Evolutionary conservation across 768 basidiomycete genomes (phyloP).

Genomic region (Pleurotus citrinopileatus): DNA sequence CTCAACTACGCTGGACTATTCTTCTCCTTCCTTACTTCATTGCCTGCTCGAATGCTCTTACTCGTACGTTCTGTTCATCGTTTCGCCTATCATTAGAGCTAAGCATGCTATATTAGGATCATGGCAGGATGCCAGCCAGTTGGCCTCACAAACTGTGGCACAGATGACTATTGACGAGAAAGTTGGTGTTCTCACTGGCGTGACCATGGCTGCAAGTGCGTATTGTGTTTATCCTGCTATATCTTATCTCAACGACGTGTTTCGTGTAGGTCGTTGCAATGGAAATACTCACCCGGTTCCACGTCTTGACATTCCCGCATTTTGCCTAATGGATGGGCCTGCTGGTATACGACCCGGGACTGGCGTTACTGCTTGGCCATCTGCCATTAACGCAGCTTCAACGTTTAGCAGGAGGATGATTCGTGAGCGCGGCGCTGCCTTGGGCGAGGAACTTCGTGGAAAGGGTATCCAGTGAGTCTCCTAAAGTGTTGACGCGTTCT

Average conservation of each 20-base stretch:
- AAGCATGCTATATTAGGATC: not conserved
- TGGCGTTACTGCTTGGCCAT: constrained; percentile 5
- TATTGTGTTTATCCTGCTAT: not conserved
- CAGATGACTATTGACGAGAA: constrained; percentile 9
- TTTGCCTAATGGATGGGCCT: constrained; percentile 8
- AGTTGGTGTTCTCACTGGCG: constrained; percentile 3
- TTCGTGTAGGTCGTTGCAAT: constrained; percentile 4
- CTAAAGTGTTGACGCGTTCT: not conserved
- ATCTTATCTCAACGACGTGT: not conserved
- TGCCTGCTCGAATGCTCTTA: not conserved
- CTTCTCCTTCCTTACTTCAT: constrained; percentile 7
- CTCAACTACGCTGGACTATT: constrained; percentile 4
- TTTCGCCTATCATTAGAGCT: not conserved
- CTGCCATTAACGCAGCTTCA: constrained; percentile 44
- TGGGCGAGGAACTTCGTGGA: constrained; percentile 64
- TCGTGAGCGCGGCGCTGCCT: constrained; percentile 55
- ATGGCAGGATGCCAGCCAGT: not conserved
- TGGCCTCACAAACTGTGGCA: not conserved
- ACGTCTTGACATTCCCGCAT: constrained; percentile 1
- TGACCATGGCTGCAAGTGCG: constrained; percentile 6
- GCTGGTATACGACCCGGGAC: constrained; percentile 6
- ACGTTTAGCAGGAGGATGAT: constrained; percentile 63
- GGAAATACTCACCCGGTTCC: constrained; percentile 2
- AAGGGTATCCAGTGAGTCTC: constrained; percentile 52
- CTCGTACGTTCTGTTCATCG: not conserved